Conservation (phyloP, 805 yeast genomes). For the Diddensiella transvaalensis region DNA sequence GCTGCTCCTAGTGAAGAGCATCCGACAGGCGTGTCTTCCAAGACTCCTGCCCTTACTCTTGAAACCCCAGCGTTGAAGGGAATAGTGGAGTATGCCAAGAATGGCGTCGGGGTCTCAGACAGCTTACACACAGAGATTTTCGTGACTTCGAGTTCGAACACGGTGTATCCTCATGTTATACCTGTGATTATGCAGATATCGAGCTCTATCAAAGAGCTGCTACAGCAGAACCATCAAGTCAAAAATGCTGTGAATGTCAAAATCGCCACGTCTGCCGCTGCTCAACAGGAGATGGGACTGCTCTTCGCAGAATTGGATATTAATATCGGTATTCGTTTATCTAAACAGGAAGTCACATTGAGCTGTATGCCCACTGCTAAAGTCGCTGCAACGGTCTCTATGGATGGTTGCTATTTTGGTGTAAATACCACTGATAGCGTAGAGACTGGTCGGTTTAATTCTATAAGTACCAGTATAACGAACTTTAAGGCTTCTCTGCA, state of each 20-base stretch:
- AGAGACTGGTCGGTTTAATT: constrained; percentile 34
- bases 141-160: constrained; percentile 69
- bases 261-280: neutral
- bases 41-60: constrained; percentile 41
- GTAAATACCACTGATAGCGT: constrained; percentile 44
- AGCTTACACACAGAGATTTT: constrained; percentile 45
- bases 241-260: neutral
- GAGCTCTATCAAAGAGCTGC: neutral
- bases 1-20: neutral
- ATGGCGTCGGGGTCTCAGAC: constrained; percentile 11
- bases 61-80: constrained; percentile 74
- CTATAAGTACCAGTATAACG: constrained; percentile 47
- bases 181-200: constrained; percentile 54
- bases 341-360: constrained; percentile 67
- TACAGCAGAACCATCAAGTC: constrained; percentile 9
- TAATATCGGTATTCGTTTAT: constrained; percentile 60
- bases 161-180: constrained; percentile 67
- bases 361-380: constrained; percentile 95
- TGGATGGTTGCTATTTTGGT: constrained; percentile 61
- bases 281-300: constrained; percentile 15
- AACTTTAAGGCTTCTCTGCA: constrained; percentile 69
- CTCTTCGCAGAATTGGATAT: constrained; percentile 49
- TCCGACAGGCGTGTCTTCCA: neutral
- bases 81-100: constrained; percentile 46
- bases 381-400: constrained; percentile 79